Evolutionary conservation across 768 basidiomycete genomes (phyloP).

Genomic region (Xerocomellus intermedius): DNA sequence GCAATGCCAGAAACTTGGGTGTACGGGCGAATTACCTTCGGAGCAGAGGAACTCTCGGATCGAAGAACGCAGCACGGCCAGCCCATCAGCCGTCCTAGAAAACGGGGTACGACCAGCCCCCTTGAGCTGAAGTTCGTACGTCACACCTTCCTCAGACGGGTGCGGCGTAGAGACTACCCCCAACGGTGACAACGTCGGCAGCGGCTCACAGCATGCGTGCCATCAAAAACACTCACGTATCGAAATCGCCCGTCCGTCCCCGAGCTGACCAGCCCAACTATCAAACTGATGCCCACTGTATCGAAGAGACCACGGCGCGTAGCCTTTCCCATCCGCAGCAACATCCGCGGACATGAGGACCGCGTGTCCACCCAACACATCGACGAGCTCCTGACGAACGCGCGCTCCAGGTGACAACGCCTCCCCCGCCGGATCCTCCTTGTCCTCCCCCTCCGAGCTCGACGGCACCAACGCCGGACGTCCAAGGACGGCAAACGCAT

Average conservation of each 20-base stretch:
- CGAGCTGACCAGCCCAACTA: slow-evolving; percentile 89
- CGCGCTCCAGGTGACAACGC: slow-evolving; percentile 34
- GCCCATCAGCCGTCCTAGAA: slow-evolving; percentile 87
- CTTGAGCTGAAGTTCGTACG: slow-evolving; percentile 91
- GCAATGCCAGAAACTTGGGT: slow-evolving; percentile 17
- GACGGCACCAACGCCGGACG: slow-evolving; percentile 46
- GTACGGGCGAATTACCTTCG: slow-evolving; percentile 53
- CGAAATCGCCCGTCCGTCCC: slow-evolving; percentile 94
- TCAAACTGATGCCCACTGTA: slow-evolving; percentile 95
- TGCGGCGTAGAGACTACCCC: slow-evolving; percentile 73
- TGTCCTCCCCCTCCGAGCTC: slow-evolving; percentile 30
- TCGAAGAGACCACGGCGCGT: slow-evolving; percentile 76
- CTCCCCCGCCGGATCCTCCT: slow-evolving; percentile 25
- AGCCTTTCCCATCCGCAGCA: slow-evolving; percentile 34
- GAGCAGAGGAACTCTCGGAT: slow-evolving; percentile 92
- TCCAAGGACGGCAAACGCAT: slow-evolving; percentile 70
- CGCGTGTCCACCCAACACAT: slow-evolving; percentile 77
- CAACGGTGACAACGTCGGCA: neutral
- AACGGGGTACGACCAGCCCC: slow-evolving; percentile 94
- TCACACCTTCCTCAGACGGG: slow-evolving; percentile 49
- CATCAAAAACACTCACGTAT: slow-evolving; percentile 47
- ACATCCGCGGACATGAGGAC: slow-evolving; percentile 50
- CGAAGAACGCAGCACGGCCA: slow-evolving; percentile 93
- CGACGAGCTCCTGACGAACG: slow-evolving; percentile 69
- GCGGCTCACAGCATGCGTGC: neutral